A percentile compares a stretch with the other conserved stretches of the same genome.
These are phyloP conservation scores for Linderniella brevidens DNA, from an alignment of 257 asterid species.

Conservation along the genomic window DNA sequence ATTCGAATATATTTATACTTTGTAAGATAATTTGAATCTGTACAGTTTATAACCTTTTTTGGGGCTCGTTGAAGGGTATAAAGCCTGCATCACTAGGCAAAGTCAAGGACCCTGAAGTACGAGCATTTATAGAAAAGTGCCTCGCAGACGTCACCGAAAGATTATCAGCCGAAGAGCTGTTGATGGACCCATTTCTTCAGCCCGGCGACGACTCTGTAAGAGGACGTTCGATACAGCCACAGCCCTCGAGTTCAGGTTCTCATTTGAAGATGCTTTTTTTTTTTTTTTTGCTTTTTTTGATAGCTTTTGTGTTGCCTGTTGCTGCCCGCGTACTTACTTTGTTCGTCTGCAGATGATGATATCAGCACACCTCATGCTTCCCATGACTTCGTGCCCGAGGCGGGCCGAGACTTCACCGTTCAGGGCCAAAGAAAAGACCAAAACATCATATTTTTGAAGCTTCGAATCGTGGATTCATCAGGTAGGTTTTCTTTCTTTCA, in stretches of 20 bases:
- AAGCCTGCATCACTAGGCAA: conserved; percentile 86
- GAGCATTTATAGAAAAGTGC: conserved; percentile 71
- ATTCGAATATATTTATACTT: too few species aligned
- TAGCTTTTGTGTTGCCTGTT: neutral
- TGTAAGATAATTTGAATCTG: too few species aligned
- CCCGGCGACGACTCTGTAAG: conserved; percentile 49
- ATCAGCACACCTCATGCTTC: conserved; percentile 21
- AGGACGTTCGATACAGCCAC: conserved; percentile 14
- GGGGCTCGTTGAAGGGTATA: conserved; percentile 43
- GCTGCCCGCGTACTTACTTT: neutral
- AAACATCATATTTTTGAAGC: conserved; percentile 70
- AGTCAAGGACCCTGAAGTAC: conserved; percentile 69
- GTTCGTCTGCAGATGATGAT: conserved; percentile 19
- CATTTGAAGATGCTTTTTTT: too few species aligned
- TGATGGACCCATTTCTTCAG: conserved; percentile 73
- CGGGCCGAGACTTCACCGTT: conserved; percentile 58
- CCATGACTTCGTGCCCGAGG: conserved; percentile 43
- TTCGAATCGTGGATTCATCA: conserved; percentile 68
- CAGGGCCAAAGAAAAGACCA: conserved; percentile 88
- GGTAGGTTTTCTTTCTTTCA: conserved; percentile 44
- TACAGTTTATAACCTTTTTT: neutral
- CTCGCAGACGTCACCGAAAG: conserved; percentile 63
- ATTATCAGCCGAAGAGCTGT: conserved; percentile 70
- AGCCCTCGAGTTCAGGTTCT: conserved; percentile 23
- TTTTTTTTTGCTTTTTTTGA: too few species aligned